Evolutionary conservation across 345 rosid genomes (phyloP).

Genomic region (Citrus medica): DNA sequence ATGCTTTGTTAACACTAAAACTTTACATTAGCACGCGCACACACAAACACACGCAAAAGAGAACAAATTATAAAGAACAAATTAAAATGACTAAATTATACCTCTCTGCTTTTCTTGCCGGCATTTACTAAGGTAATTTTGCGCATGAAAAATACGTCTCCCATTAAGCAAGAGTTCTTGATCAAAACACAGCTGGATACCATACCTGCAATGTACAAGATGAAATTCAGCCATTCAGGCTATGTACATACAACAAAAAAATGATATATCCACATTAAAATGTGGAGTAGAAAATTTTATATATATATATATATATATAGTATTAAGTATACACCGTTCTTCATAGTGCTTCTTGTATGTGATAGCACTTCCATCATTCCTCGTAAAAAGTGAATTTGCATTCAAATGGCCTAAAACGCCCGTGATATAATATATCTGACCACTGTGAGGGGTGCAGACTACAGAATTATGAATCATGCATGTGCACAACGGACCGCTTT

Average conservation of each 20-base stretch:
- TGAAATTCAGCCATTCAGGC: conserved; percentile 9
- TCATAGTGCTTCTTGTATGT: conserved; percentile 58
- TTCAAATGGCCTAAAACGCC: conserved; percentile 44
- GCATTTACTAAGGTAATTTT: conserved; percentile 41
- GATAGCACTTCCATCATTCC: conserved; percentile 34
- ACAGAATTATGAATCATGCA: conserved; percentile 56
- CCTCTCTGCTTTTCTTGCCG: conserved; percentile 62
- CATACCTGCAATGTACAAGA: conserved; percentile 44
- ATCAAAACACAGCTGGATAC: conserved; percentile 34
- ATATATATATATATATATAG: not conserved
- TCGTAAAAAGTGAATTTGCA: conserved; percentile 45
- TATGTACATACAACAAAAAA: not conserved
- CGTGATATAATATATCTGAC: conserved; percentile 47
- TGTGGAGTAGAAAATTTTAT: not conserved
- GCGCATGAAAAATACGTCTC: conserved; percentile 54
- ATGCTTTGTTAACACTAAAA: not conserved
- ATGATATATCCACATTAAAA: not conserved
- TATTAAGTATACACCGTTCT: conserved; percentile 33
- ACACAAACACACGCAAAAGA: no score
- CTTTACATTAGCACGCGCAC: no score
- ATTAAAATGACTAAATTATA: conserved; percentile 2
- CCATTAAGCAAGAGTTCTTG: conserved; percentile 45
- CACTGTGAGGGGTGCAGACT: conserved; percentile 78
- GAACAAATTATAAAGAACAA: not conserved
- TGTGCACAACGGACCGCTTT: conserved; percentile 44